A percentile compares a stretch with the other conserved stretches of the same genome.
These are phyloP conservation scores for Solanum appendiculatum DNA, from an alignment of 257 asterid species.

Conservation along the genomic window DNA sequence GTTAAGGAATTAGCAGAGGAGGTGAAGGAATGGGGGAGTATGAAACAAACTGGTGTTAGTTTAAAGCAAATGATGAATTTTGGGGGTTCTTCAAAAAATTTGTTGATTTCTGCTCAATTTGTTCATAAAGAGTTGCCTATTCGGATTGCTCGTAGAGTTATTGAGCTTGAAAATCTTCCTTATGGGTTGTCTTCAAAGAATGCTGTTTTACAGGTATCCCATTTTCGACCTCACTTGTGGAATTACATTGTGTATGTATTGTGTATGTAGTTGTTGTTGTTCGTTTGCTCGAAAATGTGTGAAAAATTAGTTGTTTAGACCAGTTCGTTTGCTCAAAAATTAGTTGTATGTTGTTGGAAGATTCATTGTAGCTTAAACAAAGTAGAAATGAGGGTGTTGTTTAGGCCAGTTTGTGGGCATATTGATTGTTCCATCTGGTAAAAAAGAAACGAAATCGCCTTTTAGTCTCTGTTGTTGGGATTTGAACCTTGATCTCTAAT, in stretches of 20 bases:
- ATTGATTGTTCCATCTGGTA: not conserved
- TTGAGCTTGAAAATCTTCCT: conserved; percentile 77
- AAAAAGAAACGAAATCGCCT: not conserved
- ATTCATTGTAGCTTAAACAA: not conserved
- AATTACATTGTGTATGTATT: not conserved
- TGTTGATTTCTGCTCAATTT: conserved; percentile 74
- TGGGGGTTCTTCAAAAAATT: conserved; percentile 57
- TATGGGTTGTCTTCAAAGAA: conserved; percentile 55
- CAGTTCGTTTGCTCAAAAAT: not conserved
- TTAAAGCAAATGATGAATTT: conserved; percentile 92
- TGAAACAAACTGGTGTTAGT: conserved; percentile 89
- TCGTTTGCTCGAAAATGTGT: not conserved
- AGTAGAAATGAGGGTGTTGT: not conserved
- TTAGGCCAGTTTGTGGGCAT: not conserved
- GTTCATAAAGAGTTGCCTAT: conserved; percentile 82
- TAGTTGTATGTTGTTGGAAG: not conserved
- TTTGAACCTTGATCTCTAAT: not conserved
- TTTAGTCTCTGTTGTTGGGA: not conserved
- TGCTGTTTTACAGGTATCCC: conserved; percentile 58
- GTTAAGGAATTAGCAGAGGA: conserved; percentile 47
- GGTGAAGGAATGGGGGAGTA: conserved; percentile 60
- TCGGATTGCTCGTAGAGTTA: conserved; percentile 83
- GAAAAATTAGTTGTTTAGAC: not conserved
- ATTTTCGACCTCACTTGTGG: not conserved
- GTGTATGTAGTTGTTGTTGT: not conserved